Conservation (phyloP, 306 rosid genomes). For the Castanospermum australe region DNA sequence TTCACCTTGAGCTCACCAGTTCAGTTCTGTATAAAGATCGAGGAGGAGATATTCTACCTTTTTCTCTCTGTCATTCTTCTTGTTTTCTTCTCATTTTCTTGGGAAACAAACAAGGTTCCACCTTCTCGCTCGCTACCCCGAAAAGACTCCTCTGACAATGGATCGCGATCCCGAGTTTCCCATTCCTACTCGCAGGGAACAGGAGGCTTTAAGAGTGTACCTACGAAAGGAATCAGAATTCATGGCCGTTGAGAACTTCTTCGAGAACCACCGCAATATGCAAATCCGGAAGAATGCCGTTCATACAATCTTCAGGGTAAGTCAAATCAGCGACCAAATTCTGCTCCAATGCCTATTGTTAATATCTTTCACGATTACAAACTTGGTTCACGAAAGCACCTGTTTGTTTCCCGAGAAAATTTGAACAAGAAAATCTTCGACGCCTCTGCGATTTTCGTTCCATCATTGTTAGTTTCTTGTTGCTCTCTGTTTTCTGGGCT, state of each 20-base stretch:
- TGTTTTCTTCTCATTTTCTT: conserved; percentile 10
- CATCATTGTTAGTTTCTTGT: background rate
- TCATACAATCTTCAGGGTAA: background rate
- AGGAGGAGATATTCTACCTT: background rate
- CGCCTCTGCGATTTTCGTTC: background rate
- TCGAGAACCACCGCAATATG: rapidly evolving
- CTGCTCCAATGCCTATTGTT: background rate
- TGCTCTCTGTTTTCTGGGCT: background rate
- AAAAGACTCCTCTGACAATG: background rate
- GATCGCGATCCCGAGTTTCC: background rate
- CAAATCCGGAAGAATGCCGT: background rate
- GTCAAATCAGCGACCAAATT: background rate
- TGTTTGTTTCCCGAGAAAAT: background rate
- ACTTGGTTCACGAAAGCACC: too few species aligned
- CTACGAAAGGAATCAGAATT: background rate
- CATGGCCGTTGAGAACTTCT: background rate
- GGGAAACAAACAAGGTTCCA: background rate
- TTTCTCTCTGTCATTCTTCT: background rate
- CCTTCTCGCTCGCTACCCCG: background rate
- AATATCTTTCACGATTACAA: background rate
- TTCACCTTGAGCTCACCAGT: background rate
- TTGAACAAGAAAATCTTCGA: background rate
- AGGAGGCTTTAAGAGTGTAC: background rate
- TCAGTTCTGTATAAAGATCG: background rate
- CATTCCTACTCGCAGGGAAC: background rate